Conservation (phyloP, 2,329 filamentous ascomycete genomes). For the Monilinia polystroma region DNA sequence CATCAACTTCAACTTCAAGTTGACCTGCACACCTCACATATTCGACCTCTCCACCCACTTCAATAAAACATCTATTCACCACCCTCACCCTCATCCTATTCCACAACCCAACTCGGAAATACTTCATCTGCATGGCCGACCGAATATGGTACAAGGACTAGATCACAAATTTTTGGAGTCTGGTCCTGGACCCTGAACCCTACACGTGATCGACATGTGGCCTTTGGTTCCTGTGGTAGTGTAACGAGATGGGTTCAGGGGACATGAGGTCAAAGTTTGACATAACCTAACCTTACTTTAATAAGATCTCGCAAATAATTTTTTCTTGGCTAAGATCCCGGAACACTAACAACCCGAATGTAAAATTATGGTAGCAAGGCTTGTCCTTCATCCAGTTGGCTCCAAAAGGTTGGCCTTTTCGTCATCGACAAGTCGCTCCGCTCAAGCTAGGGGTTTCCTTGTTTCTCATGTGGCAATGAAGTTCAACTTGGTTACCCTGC, state of each 20-base stretch:
- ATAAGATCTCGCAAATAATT: not conserved
- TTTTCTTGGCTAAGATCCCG: not conserved
- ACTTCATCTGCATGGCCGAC: too few species aligned
- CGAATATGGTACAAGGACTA: not conserved
- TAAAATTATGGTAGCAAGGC: not conserved
- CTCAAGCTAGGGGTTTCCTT: not conserved
- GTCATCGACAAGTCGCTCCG: not conserved
- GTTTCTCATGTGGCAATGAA: not conserved
- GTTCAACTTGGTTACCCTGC: not conserved
- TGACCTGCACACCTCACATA: too few species aligned
- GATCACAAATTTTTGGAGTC: too few species aligned
- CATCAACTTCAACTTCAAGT: too few species aligned
- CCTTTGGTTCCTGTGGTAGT: not conserved
- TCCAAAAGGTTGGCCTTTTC: not conserved
- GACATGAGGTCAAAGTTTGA: not conserved
- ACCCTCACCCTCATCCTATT: too few species aligned
- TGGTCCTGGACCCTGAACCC: not conserved
- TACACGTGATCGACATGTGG: slow-evolving; percentile 14
- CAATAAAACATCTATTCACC: too few species aligned
- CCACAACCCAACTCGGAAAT: too few species aligned
- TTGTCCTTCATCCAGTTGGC: not conserved
- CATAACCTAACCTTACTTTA: not conserved
- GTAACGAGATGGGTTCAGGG: not conserved
- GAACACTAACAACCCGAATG: not conserved
- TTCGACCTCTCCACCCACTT: too few species aligned